Base-by-base conservation (phyloP, 345 rosid genomes). In the Boechera stricta region DNA sequence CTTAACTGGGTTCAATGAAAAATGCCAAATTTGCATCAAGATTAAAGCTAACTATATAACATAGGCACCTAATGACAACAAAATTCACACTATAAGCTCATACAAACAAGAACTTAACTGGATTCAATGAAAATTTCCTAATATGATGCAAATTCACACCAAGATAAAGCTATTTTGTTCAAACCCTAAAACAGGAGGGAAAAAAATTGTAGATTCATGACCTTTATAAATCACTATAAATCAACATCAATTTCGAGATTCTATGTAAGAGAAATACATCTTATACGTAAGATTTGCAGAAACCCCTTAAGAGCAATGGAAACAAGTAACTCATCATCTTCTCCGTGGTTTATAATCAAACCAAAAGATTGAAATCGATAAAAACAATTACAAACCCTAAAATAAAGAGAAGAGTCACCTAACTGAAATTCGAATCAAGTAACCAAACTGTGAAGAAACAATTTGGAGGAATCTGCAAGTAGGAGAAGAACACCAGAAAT, bases 101-200 rank as follows among this genome's bases (percentile, higher is more conserved):
- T 24, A 16, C 48, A 45, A 16, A 29, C 5, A 73, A 44, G 2
- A 71, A 8, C 24, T 36, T 24, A 35, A 44, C 26, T 38, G 21
- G 57, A 6, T 75, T 67, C 6, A 29, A 35, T 57, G 2, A 10
- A 10, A 60, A 60, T 0, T 4, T 0, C 15, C 15, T 15, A 52
- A 15, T 44, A 44, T 51, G 55, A 58, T 38, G 53, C 38, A 52
- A 61, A 60, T 38, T 63, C 65, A 54, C 21, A 31, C 52, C 32
- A 44, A n/a, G 33, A 38, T 48, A 39, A 69, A 70, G 9, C 70
- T 10, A 49, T 49, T 42, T 10, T n/a, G 45, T 33, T 71, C 45
- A 78, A 78, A 66, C 74, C 73, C 77, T 72, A 73, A 44, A 39
- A 52, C 18, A 29, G 16, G 38, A 64, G 41, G 7, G 3, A 11